Conservation (phyloP, 2,329 filamentous ascomycete genomes). For the Penicillium sp. region DNA sequence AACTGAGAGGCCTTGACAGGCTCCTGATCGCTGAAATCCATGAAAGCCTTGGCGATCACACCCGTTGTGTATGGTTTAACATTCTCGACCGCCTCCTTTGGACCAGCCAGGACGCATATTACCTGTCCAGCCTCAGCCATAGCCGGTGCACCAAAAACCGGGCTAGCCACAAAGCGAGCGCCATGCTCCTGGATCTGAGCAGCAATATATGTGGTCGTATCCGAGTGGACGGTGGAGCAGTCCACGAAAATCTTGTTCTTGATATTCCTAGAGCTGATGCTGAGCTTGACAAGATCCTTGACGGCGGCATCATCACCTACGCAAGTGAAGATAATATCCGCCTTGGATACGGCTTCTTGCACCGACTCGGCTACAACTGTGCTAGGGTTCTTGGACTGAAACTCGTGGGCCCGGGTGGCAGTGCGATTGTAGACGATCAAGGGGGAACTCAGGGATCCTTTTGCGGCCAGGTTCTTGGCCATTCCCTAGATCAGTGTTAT, state of each 20-base stretch:
- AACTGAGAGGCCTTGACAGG: conserved; percentile 66
- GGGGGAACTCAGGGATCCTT: conserved; percentile 66
- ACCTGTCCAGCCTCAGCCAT: conserved; percentile 61
- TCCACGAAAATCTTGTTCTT: conserved; percentile 77
- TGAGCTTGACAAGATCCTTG: conserved; percentile 55
- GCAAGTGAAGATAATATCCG: conserved; percentile 78
- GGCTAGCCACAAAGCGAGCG: conserved; percentile 70
- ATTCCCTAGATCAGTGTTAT: conserved; percentile 59
- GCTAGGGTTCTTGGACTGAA: conserved; percentile 61
- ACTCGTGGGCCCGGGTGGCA: conserved; percentile 58
- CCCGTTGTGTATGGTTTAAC: conserved; percentile 68
- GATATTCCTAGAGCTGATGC: conserved; percentile 53
- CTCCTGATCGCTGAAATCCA: conserved; percentile 67
- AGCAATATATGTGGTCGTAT: conserved; percentile 66
- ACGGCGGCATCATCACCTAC: conserved; percentile 75
- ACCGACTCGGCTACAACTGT: conserved; percentile 62
- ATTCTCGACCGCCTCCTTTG: conserved; percentile 56
- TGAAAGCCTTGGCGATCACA: conserved; percentile 64
- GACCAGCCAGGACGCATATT: conserved; percentile 69
- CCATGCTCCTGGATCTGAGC: conserved; percentile 55
- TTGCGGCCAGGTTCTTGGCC: conserved; percentile 76
- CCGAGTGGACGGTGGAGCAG: conserved; percentile 81
- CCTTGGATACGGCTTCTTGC: conserved; percentile 58
- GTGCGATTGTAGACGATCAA: conserved; percentile 82
- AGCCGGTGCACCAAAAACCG: conserved; percentile 44